These are phyloP conservation scores for Fusarium oxysporum DNA, from an alignment of 2,329 filamentous ascomycete species.

Conservation along the genomic window DNA sequence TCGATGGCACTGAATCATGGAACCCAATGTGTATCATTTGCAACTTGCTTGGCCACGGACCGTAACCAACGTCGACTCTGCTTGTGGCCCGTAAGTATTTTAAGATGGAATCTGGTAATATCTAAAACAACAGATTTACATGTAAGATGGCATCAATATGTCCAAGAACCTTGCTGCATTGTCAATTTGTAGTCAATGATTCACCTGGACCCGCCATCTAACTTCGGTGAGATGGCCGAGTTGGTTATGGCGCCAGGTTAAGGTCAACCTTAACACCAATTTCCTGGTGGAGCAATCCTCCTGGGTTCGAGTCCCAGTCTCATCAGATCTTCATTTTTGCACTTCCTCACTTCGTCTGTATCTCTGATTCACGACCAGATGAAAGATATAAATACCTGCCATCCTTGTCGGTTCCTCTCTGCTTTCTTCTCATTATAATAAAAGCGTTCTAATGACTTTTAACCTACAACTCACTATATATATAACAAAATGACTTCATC, in stretches of 20 bases:
- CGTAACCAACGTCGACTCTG: too few relatives aligned
- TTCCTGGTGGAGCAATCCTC: conserved; percentile 7
- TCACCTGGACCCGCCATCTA: background rate
- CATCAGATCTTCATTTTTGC: background rate
- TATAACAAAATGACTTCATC: background rate
- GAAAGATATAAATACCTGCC: background rate
- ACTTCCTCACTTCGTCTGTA: background rate
- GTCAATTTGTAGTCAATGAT: background rate
- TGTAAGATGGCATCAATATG: accelerated
- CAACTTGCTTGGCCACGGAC: accelerated
- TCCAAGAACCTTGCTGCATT: background rate
- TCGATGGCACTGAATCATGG: accelerated
- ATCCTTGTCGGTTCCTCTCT: accelerated
- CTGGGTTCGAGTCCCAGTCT: conserved; percentile 1
- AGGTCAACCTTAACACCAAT: conserved; percentile 1
- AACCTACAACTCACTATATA: accelerated
- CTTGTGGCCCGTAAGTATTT: background rate
- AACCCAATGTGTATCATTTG: background rate
- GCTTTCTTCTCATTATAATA: accelerated
- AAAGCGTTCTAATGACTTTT: accelerated
- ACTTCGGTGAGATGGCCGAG: conserved; percentile 13
- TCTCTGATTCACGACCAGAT: too few relatives aligned
- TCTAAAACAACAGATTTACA: accelerated
- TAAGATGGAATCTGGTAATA: accelerated
- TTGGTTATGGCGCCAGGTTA: conserved; percentile 17